Conservation (phyloP, 352 stramenopile genomes). For the Pythium chondricola region DNA sequence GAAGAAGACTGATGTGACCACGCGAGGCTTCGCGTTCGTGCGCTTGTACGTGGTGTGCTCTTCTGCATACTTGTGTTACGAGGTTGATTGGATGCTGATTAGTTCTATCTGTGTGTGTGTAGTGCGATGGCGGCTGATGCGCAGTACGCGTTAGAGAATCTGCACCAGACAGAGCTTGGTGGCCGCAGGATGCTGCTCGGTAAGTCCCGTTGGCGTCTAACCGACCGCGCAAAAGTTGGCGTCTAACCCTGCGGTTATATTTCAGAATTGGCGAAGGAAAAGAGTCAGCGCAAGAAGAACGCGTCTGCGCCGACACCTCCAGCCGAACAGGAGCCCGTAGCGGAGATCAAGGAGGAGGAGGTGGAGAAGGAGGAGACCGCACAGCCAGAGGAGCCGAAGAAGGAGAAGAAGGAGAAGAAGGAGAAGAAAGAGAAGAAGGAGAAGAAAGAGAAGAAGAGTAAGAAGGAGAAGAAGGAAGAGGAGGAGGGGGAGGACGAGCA, state of each 20-base stretch:
- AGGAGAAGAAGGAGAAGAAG: slow-evolving; percentile 29
- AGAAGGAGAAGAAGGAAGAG: slow-evolving; percentile 4
- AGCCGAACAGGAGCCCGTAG: slow-evolving; percentile 18
- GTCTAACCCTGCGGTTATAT: too few species aligned
- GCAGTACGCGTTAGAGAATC: slow-evolving; percentile 58
- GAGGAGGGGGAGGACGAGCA: slow-evolving; percentile 12
- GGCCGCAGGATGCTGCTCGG: slow-evolving; percentile 77
- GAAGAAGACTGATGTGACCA: slow-evolving; percentile 70
- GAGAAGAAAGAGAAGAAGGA: slow-evolving; percentile 13
- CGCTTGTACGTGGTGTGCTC: slow-evolving; percentile 56
- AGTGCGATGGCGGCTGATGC: slow-evolving; percentile 75
- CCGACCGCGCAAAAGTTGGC: slow-evolving; percentile 76
- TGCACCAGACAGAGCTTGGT: slow-evolving; percentile 70
- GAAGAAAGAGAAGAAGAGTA: slow-evolving; percentile 16
- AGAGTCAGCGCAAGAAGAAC: too few species aligned
- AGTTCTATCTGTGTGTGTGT: slow-evolving; percentile 1
- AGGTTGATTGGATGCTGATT: background rate
- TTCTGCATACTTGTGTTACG: background rate
- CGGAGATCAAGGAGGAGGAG: slow-evolving; percentile 1
- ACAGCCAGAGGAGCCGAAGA: slow-evolving; percentile 15
- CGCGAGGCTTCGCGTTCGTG: slow-evolving; percentile 82
- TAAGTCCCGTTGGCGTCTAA: slow-evolving; percentile 37
- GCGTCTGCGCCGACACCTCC: too few species aligned
- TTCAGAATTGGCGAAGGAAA: too few species aligned
- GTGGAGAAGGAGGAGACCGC: slow-evolving; percentile 13